A percentile compares a stretch with the other conserved stretches of the same genome.
phyloP scores from a whole-genome alignment of 2,329 filamentous ascomycete genomes.

The Dothiorella sarmentorum region DNA sequence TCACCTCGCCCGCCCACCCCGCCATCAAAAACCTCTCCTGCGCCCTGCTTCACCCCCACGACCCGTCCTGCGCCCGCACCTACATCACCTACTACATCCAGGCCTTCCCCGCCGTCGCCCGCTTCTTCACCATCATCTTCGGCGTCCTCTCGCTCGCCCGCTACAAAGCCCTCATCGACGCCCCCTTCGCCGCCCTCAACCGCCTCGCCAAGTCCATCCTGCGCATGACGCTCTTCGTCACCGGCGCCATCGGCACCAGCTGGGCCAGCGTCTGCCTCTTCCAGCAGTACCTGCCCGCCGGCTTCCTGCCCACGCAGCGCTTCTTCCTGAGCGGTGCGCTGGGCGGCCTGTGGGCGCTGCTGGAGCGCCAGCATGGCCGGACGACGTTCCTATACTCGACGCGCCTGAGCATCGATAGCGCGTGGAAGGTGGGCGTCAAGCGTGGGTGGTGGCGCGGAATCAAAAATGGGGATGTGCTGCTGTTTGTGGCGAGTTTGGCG shows the following conservation, averaged over 20 bases:
- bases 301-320: slow-evolving; percentile 73
- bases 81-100: slow-evolving; percentile 84
- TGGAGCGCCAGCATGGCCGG: slow-evolving; percentile 60
- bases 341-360: slow-evolving; percentile 79
- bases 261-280: slow-evolving; percentile 93
- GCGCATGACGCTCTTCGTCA: slow-evolving; percentile 71
- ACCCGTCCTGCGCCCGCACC: slow-evolving; percentile 83
- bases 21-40: slow-evolving; percentile 82
- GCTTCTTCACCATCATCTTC: slow-evolving; percentile 74
- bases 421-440: slow-evolving; percentile 95
- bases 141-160: slow-evolving; percentile 66
- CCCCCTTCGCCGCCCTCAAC: slow-evolving; percentile 66
- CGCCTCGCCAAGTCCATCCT: slow-evolving; percentile 65
- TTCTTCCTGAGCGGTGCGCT: slow-evolving; percentile 88
- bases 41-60: slow-evolving; percentile 79
- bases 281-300: slow-evolving; percentile 71
- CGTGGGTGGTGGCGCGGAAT: slow-evolving; percentile 81
- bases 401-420: slow-evolving; percentile 71
- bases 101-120: slow-evolving; percentile 74
- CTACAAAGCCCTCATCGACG: slow-evolving; percentile 64
- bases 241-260: slow-evolving; percentile 76
- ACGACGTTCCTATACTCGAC: slow-evolving; percentile 75
- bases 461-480: slow-evolving; percentile 75
- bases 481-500: slow-evolving; percentile 78
- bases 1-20: slow-evolving; percentile 82